Percentiles rank a stretch among this genome's conserved stretches.
Conservation (phyloP, 805 yeast species). For the Komagataella pseudopastoris region DNA sequence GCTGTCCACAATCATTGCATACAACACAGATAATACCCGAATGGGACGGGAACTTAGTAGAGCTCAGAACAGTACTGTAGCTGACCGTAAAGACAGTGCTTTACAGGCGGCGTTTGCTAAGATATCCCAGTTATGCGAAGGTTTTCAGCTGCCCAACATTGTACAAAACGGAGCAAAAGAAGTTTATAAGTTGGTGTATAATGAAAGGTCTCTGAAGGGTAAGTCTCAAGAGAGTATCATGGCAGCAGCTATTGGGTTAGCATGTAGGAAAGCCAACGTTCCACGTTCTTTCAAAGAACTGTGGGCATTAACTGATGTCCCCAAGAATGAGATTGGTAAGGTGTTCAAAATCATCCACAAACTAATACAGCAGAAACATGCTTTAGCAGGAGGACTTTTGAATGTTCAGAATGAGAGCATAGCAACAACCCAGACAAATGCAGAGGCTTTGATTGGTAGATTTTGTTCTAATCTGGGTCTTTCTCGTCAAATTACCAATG, state of each 20-base stretch:
- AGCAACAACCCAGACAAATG: conserved; percentile 74
- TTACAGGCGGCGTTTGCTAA: conserved; percentile 80
- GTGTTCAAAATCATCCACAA: conserved; percentile 72
- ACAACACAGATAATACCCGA: conserved; percentile 72
- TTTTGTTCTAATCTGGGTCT: conserved; percentile 93
- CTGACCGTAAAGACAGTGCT: conserved; percentile 80
- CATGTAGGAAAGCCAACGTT: conserved; percentile 87
- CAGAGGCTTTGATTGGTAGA: conserved; percentile 90
- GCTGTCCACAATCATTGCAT: conserved; percentile 83
- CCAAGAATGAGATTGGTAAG: conserved; percentile 87
- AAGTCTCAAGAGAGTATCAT: conserved; percentile 87
- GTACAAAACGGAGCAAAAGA: conserved; percentile 98
- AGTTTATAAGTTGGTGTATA: conserved; percentile 83
- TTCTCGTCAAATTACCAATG: conserved; percentile 70
- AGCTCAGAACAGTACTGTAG: conserved; percentile 76
- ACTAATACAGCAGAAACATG: conserved; percentile 41
- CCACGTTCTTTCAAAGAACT: conserved; percentile 94
- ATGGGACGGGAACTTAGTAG: conserved; percentile 83
- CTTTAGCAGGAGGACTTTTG: conserved; percentile 24
- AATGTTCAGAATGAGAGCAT: conserved; percentile 34
- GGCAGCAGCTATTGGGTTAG: conserved; percentile 93
- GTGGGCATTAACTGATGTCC: conserved; percentile 88
- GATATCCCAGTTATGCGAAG: conserved; percentile 94
- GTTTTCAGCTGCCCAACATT: conserved; percentile 84
- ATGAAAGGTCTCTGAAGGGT: conserved; percentile 75